These are phyloP conservation scores for Colletotrichum eremochloae DNA, from an alignment of 2,329 filamentous ascomycete genomes.

Conservation along the genomic window DNA sequence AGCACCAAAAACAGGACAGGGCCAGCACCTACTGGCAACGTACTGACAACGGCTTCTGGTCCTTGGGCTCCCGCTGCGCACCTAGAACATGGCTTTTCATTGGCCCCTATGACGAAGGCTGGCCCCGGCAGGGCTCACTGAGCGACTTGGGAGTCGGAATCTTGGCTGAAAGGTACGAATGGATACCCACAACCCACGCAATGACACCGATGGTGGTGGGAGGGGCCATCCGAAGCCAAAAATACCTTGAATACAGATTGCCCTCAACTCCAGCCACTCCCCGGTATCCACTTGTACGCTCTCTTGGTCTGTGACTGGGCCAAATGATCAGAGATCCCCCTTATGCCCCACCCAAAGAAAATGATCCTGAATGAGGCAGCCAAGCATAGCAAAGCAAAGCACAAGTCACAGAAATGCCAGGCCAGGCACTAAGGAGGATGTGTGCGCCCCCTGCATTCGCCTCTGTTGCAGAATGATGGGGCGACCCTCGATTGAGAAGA, in stretches of 20 bases:
- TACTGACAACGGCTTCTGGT: constrained; percentile 10
- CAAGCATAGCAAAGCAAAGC: constrained; percentile 35
- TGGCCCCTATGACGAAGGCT: constrained; percentile 23
- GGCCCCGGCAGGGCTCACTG: constrained; percentile 4
- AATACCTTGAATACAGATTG: constrained; percentile 22
- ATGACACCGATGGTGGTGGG: constrained; percentile 15
- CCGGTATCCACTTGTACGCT: constrained; percentile 7
- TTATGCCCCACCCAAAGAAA: constrained; percentile 36
- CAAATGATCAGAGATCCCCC: constrained; percentile 6
- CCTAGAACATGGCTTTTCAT: constrained; percentile 21
- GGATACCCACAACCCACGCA: neutral
- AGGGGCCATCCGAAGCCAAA: constrained; percentile 38
- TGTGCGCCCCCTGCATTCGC: constrained; percentile 40
- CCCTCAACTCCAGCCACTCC: constrained; percentile 33
- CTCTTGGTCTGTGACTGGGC: constrained; percentile 25
- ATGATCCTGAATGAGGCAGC: constrained; percentile 40
- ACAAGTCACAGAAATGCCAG: constrained; percentile 15
- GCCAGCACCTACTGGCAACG: constrained; percentile 4
- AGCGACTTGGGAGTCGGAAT: neutral
- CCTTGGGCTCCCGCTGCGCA: constrained; percentile 7
- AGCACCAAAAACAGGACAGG: neutral
- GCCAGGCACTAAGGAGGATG: constrained; percentile 11
- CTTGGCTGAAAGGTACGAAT: constrained; percentile 3
- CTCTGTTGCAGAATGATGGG: constrained; percentile 41
- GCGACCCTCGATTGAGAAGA: constrained; percentile 24